These are phyloP conservation scores for Ophioceras dolichostomum DNA, from an alignment of 2,329 filamentous ascomycete species.

Conservation along the genomic window DNA sequence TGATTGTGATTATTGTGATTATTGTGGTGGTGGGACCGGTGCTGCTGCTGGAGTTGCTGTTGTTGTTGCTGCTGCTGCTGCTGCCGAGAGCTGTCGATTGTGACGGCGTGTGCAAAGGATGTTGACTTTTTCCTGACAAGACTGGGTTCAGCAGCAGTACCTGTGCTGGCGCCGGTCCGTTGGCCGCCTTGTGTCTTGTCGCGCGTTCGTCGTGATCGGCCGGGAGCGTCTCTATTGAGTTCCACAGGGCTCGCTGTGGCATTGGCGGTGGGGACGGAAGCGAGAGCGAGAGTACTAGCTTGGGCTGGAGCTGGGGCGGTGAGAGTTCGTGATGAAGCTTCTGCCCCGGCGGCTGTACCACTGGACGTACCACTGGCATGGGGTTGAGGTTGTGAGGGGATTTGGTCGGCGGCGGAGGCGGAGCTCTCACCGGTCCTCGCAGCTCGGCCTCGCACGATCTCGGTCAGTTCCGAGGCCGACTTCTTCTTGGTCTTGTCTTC, in stretches of 20 bases:
- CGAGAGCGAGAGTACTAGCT: not conserved
- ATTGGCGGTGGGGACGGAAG: not conserved
- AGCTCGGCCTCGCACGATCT: constrained; percentile 38
- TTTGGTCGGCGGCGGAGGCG: too few species aligned
- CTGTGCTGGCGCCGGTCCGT: constrained; percentile 2
- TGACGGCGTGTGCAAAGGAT: constrained; percentile 33
- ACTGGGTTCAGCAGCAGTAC: not conserved
- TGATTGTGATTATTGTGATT: too few species aligned
- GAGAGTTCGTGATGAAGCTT: not conserved
- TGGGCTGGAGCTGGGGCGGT: not conserved
- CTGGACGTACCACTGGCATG: not conserved
- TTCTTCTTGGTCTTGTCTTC: constrained; percentile 50
- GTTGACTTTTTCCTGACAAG: constrained; percentile 24
- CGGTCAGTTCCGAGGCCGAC: constrained; percentile 41
- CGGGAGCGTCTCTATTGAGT: too few species aligned
- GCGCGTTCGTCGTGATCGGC: too few species aligned
- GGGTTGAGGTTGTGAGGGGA: not conserved
- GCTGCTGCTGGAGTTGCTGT: not conserved
- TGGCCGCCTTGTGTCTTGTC: constrained; percentile 8
- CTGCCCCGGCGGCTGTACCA: too few species aligned
- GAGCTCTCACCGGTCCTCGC: not conserved
- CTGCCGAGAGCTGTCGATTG: constrained; percentile 27
- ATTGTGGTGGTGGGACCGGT: not conserved
- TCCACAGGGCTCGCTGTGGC: not conserved
- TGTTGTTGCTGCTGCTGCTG: too few species aligned